These are phyloP conservation scores for Eucalyptus polyanthemos DNA, from an alignment of 345 rosid species.

Conservation along the genomic window DNA sequence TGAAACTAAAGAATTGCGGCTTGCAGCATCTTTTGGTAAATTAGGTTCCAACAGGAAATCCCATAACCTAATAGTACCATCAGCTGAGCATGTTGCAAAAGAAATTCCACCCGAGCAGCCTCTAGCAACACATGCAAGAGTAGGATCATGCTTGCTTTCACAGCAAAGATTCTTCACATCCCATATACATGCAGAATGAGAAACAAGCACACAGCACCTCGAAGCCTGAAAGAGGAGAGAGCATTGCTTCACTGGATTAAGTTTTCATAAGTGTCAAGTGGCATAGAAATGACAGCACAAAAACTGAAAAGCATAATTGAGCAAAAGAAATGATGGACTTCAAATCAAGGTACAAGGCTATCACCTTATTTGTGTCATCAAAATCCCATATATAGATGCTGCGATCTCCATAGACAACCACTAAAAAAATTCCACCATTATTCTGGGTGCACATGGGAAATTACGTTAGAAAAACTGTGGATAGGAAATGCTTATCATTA, in stretches of 20 bases:
- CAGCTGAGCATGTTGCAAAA: slow-evolving; percentile 82
- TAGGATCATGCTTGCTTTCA: slow-evolving; percentile 64
- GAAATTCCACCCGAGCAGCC: slow-evolving; percentile 82
- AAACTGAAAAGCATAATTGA: neutral
- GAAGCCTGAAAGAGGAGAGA: slow-evolving; percentile 33
- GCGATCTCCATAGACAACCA: slow-evolving; percentile 67
- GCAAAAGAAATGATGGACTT: neutral
- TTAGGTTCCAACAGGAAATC: slow-evolving; percentile 49
- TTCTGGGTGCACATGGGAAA: neutral
- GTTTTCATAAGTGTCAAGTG: neutral
- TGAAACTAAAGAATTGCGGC: slow-evolving; percentile 8
- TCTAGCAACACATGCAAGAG: slow-evolving; percentile 59
- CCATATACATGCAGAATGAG: slow-evolving; percentile 77
- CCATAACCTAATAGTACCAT: slow-evolving; percentile 80
- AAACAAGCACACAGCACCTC: slow-evolving; percentile 48
- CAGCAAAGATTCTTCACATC: slow-evolving; percentile 76
- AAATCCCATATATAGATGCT: slow-evolving; percentile 70
- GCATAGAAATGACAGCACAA: neutral
- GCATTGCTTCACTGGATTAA: neutral
- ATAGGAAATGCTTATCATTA: neutral
- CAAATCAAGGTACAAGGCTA: neutral
- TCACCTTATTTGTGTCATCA: slow-evolving; percentile 52
- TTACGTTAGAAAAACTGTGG: neutral
- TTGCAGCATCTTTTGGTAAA: slow-evolving; percentile 12
- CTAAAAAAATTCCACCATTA: slow-evolving; percentile 24